Base-by-base conservation (phyloP, 1,284 basidiomycete genomes). In the Puccinia horiana region DNA sequence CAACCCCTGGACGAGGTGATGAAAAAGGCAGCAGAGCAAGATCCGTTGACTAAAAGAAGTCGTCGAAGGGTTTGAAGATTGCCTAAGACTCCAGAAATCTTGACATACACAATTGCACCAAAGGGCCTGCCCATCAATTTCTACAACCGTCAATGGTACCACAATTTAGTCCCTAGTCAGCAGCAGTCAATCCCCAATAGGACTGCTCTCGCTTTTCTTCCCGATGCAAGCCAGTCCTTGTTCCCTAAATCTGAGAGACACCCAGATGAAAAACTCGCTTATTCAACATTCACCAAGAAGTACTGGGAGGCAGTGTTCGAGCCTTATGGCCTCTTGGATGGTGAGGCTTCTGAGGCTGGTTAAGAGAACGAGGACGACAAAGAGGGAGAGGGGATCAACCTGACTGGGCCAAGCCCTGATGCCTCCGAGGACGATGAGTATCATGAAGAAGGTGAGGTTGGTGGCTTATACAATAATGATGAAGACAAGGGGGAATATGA, bases 91-190 rank as follows among this genome's bases (percentile, higher is more conserved):
- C 67, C 77, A 0, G 26, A 58, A 37, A 35, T 37, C 16, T 80
- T 52, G 37, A 20, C n/a, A 14, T 80, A 37, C 35, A 80, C 26
- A 26, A 18, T 56, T 9, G 77, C 77, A 18, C 69, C 54, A 80
- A 73, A 40, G n/a, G 32, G 49, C 18, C n/a, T 81, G n/a, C 79
- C 79, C 26, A 81, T 81, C 29, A 40, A 81, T 35, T 81, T 81
- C 35, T 81, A 74, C 47, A 3, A 20, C 70, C 69, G 37, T 4
- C 63, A 63, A 47, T 81, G 79, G 79, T 75, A 37, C 58, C 58
- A 67, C 23, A 40, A 35, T 29, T n/a, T 81, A 5, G 32, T 44
- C 18, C 52, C 29, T 32, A 20, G 42, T 52, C 79, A 81, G 37
- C 44, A 70, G 58, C 44, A 58, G 12, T 44, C 67, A 4, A 81